These are phyloP conservation scores for Nymphaea colorata DNA, from an alignment of 164 flowering plant species.

Conservation along the genomic window DNA sequence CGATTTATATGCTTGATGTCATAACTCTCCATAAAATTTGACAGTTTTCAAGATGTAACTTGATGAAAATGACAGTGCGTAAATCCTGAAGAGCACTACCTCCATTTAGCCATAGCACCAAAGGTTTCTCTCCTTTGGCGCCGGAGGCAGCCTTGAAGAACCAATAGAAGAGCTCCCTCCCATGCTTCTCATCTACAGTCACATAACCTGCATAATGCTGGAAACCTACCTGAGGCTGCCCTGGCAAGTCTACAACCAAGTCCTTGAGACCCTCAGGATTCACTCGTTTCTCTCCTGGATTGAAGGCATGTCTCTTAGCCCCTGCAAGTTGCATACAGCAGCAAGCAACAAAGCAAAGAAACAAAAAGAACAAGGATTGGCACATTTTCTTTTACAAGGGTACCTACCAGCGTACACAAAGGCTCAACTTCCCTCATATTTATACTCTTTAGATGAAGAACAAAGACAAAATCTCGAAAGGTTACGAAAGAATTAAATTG, in stretches of 20 bases:
- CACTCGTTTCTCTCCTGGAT: constrained; percentile 1
- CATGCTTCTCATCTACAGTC: constrained; percentile 18
- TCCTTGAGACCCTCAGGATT: constrained; percentile 4
- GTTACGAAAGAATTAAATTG: no score
- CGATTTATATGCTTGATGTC: no score
- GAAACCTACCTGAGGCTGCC: constrained; percentile 19
- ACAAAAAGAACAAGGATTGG: constrained; percentile 10
- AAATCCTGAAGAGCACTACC: constrained; percentile 5
- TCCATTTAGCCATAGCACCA: constrained; percentile 25
- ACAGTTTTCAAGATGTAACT: no score
- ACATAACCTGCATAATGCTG: constrained; percentile 21
- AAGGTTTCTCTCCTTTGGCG: constrained; percentile 14
- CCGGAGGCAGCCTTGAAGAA: constrained; percentile 17
- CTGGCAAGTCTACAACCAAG: constrained; percentile 20
- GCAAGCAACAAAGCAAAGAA: constrained; percentile 12
- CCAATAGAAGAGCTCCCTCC: constrained; percentile 28
- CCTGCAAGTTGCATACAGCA: constrained; percentile 16
- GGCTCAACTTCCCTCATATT: neutral
- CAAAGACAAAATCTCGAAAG: neutral
- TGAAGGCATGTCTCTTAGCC: constrained; percentile 12
- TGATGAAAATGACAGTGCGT: no score
- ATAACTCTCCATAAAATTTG: no score
- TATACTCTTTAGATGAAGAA: neutral
- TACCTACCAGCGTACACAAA: neutral
- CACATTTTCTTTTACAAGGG: neutral